phyloP scores from a whole-genome alignment of 192 early-diverging fungal species.

The Dispira simplex region DNA sequence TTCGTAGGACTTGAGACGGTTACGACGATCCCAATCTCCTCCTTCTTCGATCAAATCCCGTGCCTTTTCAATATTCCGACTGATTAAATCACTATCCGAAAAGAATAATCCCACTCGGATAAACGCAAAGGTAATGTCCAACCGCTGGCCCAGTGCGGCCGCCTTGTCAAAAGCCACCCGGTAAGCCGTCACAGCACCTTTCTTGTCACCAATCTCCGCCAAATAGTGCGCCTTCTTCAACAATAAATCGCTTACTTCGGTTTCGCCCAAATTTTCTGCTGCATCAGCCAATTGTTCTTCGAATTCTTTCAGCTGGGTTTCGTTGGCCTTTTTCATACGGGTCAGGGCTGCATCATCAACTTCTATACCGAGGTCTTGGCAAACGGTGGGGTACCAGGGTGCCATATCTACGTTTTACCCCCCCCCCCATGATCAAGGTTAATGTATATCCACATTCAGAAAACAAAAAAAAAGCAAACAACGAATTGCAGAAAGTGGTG shows the following conservation, averaged over 20 bases:
- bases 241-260: conserved; percentile 74
- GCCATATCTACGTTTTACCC: conserved; percentile 53
- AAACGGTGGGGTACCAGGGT: conserved; percentile 54
- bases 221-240: conserved; percentile 82
- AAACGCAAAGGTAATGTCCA: conserved; percentile 88
- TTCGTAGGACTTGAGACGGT: conserved; percentile 93
- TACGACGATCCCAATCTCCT: conserved; percentile 99
- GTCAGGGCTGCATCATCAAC: conserved; percentile 33
- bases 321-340: conserved; percentile 50
- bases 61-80: conserved; percentile 65
- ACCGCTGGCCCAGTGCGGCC: conserved; percentile 78
- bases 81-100: conserved; percentile 62
- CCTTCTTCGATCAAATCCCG: conserved; percentile 89
- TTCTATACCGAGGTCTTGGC: conserved; percentile 43
- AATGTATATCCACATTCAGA: background rate
- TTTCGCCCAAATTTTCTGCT: conserved; percentile 84
- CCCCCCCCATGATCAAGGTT: background rate
- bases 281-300: conserved; percentile 82
- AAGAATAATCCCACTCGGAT: conserved; percentile 93
- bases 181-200: conserved; percentile 75
- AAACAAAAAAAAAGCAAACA: conserved; percentile 1
- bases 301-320: conserved; percentile 55
- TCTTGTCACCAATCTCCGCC: conserved; percentile 91
- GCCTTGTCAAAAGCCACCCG: conserved; percentile 72
- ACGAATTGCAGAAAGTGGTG: background rate